Percentiles rank a stretch among this genome's conserved stretches.
Evolutionary conservation across 495 filamentous ascomycete species (phyloP).

Genomic region (Xylaria palmicola): DNA sequence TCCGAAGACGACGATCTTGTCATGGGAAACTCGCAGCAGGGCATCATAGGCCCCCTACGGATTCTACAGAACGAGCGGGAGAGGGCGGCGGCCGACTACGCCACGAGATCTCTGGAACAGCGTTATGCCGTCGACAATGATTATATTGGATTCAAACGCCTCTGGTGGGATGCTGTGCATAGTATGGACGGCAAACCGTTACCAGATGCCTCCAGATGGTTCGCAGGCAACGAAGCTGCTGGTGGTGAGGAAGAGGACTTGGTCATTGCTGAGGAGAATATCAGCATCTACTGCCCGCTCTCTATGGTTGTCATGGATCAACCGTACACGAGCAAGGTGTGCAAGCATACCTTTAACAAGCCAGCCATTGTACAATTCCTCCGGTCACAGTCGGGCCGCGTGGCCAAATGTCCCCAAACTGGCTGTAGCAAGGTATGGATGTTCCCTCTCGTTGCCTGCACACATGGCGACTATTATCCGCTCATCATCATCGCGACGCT

Average conservation of each 20-base stretch:
- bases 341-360: constrained; percentile 81
- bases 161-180: constrained; percentile 74
- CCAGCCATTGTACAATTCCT: constrained; percentile 68
- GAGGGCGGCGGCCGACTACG: constrained; percentile 39
- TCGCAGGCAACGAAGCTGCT: constrained; percentile 44
- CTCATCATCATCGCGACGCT: not conserved
- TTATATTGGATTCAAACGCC: constrained; percentile 74
- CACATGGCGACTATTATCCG: not conserved
- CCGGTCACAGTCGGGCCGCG: constrained; percentile 26
- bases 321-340: constrained; percentile 72
- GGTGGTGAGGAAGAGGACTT: constrained; percentile 65
- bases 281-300: constrained; percentile 78
- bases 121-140: constrained; percentile 75
- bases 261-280: constrained; percentile 64
- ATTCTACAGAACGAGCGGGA: constrained; percentile 38
- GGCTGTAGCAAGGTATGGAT: constrained; percentile 43
- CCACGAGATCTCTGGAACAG: constrained; percentile 37
- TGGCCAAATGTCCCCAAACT: constrained; percentile 41
- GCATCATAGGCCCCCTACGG: constrained; percentile 27
- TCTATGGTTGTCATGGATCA: constrained; percentile 71
- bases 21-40: constrained; percentile 11
- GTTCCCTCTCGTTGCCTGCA: not conserved
- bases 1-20: constrained; percentile 28
- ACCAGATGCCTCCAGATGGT: constrained; percentile 72
- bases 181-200: constrained; percentile 62